phyloP scores from a whole-genome alignment of 2,329 filamentous ascomycete species.

The Claviceps sorghi region DNA sequence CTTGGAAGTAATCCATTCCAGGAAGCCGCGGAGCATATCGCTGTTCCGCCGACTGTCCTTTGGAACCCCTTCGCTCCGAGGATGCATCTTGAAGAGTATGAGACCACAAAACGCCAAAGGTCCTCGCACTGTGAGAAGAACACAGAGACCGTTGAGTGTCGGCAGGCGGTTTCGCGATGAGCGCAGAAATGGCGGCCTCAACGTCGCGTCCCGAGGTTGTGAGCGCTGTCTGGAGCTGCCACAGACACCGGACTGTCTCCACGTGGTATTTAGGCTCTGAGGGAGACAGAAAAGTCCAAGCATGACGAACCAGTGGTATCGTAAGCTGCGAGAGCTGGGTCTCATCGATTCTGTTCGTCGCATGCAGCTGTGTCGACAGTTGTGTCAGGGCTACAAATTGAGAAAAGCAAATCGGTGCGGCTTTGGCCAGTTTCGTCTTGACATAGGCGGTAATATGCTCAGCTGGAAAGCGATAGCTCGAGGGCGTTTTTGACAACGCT shows the following conservation, averaged over 20 bases:
- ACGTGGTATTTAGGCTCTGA: conserved; percentile 84
- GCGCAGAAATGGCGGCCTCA: conserved; percentile 59
- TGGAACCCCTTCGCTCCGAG: conserved; percentile 36
- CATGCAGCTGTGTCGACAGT: conserved; percentile 42
- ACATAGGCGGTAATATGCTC: conserved; percentile 35
- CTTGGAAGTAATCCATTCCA: conserved; percentile 49
- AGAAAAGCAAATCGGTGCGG: conserved; percentile 30
- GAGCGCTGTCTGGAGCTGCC: conserved; percentile 67
- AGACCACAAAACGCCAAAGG: conserved; percentile 69
- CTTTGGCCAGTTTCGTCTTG: conserved; percentile 28
- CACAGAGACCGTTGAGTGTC: not conserved
- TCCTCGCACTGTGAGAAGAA: conserved; percentile 46
- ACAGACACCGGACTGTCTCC: conserved; percentile 73
- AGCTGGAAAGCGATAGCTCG: conserved; percentile 28
- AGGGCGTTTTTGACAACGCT: conserved; percentile 38
- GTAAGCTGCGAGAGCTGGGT: conserved; percentile 48
- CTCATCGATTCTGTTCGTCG: conserved; percentile 33
- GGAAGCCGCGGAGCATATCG: conserved; percentile 28
- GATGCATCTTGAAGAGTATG: conserved; percentile 53
- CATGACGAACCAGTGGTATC: conserved; percentile 49
- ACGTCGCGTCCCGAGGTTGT: conserved; percentile 55
- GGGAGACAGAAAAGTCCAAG: conserved; percentile 74
- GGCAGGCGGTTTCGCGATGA: conserved; percentile 34
- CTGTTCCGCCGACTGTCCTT: conserved; percentile 23
- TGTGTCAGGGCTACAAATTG: conserved; percentile 45